phyloP scores from a whole-genome alignment of 768 basidiomycete genomes.

The Termitomyces sp. region DNA sequence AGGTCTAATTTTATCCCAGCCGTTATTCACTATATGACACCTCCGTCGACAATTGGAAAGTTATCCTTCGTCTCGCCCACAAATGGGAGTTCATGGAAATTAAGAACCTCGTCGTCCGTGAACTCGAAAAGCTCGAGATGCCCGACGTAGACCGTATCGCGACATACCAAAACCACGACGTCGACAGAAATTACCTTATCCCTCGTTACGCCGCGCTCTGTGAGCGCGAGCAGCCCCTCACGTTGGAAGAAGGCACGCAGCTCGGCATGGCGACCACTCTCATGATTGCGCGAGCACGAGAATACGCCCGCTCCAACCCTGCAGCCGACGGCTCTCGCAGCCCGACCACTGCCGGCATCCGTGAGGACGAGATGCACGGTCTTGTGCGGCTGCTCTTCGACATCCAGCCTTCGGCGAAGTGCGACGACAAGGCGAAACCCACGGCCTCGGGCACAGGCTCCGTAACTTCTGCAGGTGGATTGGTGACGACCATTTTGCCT shows the following conservation, averaged over 20 bases:
- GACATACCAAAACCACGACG: slow-evolving; percentile 46
- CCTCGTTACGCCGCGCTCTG: slow-evolving; percentile 54
- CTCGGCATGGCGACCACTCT: slow-evolving; percentile 51
- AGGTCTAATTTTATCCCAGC: slow-evolving; percentile 24
- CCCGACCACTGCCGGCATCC: slow-evolving; percentile 9
- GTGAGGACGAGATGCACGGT: slow-evolving; percentile 10
- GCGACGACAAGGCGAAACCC: not conserved
- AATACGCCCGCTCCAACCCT: slow-evolving; percentile 32
- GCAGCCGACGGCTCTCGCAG: slow-evolving; percentile 12
- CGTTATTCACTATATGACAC: slow-evolving; percentile 53
- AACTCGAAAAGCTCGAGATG: slow-evolving; percentile 45
- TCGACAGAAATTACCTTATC: slow-evolving; percentile 43
- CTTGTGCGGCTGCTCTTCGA: slow-evolving; percentile 13
- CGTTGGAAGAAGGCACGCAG: slow-evolving; percentile 46
- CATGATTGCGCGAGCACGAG: slow-evolving; percentile 44
- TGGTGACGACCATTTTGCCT: slow-evolving; percentile 12
- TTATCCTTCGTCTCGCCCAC: slow-evolving; percentile 52
- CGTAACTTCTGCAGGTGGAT: slow-evolving; percentile 13
- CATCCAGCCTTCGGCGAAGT: not conserved
- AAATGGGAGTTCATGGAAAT: slow-evolving; percentile 54
- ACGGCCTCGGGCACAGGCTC: not conserved
- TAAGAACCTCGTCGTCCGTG: slow-evolving; percentile 50
- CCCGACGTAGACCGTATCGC: slow-evolving; percentile 47
- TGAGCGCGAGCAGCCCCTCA: slow-evolving; percentile 42
- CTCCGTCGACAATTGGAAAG: slow-evolving; percentile 45